Percentiles rank a stretch among this genome's conserved stretches.
Conservation (phyloP, 768 basidiomycete species). For the Macrolepiota albuminosa region DNA sequence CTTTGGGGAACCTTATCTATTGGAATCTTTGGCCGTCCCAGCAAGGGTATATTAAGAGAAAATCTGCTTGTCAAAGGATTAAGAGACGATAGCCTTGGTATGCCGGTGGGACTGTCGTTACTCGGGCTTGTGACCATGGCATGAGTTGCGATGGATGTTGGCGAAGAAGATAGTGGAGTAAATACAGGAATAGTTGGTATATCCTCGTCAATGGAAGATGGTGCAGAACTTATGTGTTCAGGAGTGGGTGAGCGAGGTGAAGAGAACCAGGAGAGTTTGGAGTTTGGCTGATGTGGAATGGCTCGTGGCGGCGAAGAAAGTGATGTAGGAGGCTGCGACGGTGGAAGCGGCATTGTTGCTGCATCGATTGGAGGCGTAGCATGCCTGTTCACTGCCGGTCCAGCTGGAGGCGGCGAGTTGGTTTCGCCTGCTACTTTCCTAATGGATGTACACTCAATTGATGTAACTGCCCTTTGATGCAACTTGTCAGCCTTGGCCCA, state of each 20-base stretch:
- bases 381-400: too few relatives aligned
- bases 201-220: neutral
- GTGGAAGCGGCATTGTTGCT: neutral
- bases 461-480: neutral
- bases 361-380: neutral
- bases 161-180: neutral
- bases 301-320: neutral
- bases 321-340: neutral
- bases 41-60: constrained; percentile 41
- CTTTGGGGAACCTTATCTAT: neutral
- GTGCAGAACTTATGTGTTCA: neutral
- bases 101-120: constrained; percentile 9
- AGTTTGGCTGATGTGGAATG: neutral
- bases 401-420: neutral
- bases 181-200: neutral
- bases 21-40: constrained; percentile 41
- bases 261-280: neutral
- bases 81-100: constrained; percentile 20
- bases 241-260: neutral
- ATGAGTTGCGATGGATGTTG: neutral
- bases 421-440: neutral
- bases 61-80: constrained; percentile 43
- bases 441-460: neutral
- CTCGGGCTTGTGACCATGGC: constrained; percentile 4
- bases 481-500: neutral